Percentiles rank a stretch among this genome's conserved stretches.
Conservation (phyloP, 2,329 filamentous ascomycete species). For the Phyllosticta citriasiana region DNA sequence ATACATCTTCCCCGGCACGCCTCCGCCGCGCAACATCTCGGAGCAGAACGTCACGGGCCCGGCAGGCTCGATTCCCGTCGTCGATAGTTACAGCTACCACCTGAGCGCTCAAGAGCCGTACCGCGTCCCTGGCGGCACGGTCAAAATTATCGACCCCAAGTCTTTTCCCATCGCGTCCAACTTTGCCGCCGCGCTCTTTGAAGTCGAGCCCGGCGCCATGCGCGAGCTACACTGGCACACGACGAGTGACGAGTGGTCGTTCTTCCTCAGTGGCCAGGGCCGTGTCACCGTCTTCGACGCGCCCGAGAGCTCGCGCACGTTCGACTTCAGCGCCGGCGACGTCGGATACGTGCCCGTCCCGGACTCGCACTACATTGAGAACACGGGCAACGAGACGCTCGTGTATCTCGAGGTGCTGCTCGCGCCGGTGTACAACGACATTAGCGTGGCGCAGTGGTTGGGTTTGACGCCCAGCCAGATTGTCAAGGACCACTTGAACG, state of each 20-base stretch:
- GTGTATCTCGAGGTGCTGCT: conserved; percentile 52
- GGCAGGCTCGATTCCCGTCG: conserved; percentile 21
- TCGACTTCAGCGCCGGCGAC: conserved; percentile 50
- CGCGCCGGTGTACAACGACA: conserved; percentile 42
- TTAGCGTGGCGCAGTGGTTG: conserved; percentile 49
- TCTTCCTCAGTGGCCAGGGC: conserved; percentile 47
- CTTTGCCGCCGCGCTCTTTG: conserved; percentile 49
- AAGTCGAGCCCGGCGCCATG: conserved; percentile 52
- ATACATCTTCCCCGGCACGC: conserved; percentile 35
- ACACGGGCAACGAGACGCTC: conserved; percentile 47
- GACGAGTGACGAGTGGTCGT: conserved; percentile 51
- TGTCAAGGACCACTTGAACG: conserved; percentile 24
- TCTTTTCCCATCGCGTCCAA: conserved; percentile 48
- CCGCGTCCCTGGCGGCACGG: conserved; percentile 44
- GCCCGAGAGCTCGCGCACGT: conserved; percentile 41
- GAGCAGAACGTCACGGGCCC: conserved; percentile 37
- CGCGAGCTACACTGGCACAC: conserved; percentile 57
- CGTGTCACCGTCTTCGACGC: conserved; percentile 48
- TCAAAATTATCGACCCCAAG: conserved; percentile 49
- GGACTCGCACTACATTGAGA: conserved; percentile 51
- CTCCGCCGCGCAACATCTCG: conserved; percentile 26
- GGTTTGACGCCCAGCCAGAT: conserved; percentile 37
- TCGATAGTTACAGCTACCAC: conserved; percentile 31
- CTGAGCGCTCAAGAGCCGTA: conserved; percentile 40
- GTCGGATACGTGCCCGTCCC: conserved; percentile 49